Base-by-base conservation (phyloP, 768 basidiomycete species). In the Gloeostereum incarnatum region DNA sequence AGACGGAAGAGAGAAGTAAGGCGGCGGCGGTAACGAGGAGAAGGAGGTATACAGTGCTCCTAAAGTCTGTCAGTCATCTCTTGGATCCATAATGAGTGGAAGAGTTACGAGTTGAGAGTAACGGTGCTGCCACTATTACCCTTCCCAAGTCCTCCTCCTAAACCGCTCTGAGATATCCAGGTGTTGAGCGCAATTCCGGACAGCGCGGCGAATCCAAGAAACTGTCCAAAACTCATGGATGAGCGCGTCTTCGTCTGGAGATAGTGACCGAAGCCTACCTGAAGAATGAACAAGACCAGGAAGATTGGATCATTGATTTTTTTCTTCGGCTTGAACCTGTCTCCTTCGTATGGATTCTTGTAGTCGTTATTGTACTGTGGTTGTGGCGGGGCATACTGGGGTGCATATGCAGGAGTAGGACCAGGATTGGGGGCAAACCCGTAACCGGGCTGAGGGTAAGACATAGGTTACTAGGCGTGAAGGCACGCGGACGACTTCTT, bases 1-100 rank as follows among this genome's bases (percentile, higher is more conserved):
- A 89, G 7, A 69, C 29, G 2, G 68, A 58, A 6, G 87, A 83
- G 11, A 90, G 61, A 8, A 84, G 44, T 7, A 89, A 56, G 1
- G 74, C 83, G 13, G 75, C 71, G 5, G 69, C 86, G 2, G 80
- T 75, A 30, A 86, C 75, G 30, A 90, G 62, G 20, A 89, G 68
- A 6, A 89, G 62, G n/a, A 90, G 72, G 49, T 80, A 85, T 2
- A 78, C 77, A 0, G 86, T 80, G 48, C 78, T 78, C 54, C 83
- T 83, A 35, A 8, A 42, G 16, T 40, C n/a, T 18, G 17, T n/a
- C n/a, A n/a, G n/a, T n/a, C n/a, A n/a, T n/a, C n/a, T n/a, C 10
- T 29, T n/a, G 18, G 24, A 38, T 44, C 36, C 38, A 25, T 23
- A 11, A 35, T 19, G 31, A 31, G 31, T 17, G n/a, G 24, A 19